These are phyloP conservation scores for Trematosphaeria pertusa DNA, from an alignment of 2,329 filamentous ascomycete genomes.

Conservation along the genomic window DNA sequence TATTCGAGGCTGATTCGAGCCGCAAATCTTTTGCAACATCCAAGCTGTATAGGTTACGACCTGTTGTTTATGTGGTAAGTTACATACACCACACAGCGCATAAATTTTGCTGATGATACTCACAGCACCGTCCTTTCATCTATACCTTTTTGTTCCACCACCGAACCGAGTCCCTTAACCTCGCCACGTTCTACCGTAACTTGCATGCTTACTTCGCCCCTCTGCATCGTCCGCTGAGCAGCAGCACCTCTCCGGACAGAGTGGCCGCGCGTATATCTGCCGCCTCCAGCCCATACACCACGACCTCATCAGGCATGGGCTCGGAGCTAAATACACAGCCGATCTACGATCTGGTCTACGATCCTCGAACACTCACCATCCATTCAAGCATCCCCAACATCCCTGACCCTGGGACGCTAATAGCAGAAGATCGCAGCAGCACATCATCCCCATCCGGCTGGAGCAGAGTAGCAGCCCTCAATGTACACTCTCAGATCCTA, in stretches of 20 bases:
- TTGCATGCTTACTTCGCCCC: constrained; percentile 61
- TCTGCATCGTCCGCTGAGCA: constrained; percentile 54
- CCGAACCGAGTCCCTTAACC: constrained; percentile 61
- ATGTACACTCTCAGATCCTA: constrained; percentile 67
- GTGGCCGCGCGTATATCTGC: constrained; percentile 53
- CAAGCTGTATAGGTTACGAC: constrained; percentile 59
- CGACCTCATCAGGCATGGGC: constrained; percentile 39
- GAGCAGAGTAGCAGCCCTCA: constrained; percentile 66
- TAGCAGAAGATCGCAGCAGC: constrained; percentile 46
- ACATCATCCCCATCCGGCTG: constrained; percentile 38
- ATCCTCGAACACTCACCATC: constrained; percentile 64
- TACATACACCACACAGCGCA: neutral
- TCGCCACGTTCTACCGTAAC: constrained; percentile 55
- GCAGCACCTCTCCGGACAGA: constrained; percentile 49
- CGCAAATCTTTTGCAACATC: constrained; percentile 6
- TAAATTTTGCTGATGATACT: neutral
- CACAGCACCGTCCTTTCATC: constrained; percentile 72
- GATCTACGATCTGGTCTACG: constrained; percentile 68
- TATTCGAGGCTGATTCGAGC: constrained; percentile 29
- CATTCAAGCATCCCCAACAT: constrained; percentile 71
- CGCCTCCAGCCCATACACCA: constrained; percentile 45
- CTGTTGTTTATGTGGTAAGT: constrained; percentile 71
- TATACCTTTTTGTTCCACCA: constrained; percentile 76
- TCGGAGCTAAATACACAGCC: constrained; percentile 47
- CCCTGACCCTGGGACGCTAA: constrained; percentile 58